These are phyloP conservation scores for Psilocybe cubensis DNA, from an alignment of 768 basidiomycete species.

Conservation along the genomic window DNA sequence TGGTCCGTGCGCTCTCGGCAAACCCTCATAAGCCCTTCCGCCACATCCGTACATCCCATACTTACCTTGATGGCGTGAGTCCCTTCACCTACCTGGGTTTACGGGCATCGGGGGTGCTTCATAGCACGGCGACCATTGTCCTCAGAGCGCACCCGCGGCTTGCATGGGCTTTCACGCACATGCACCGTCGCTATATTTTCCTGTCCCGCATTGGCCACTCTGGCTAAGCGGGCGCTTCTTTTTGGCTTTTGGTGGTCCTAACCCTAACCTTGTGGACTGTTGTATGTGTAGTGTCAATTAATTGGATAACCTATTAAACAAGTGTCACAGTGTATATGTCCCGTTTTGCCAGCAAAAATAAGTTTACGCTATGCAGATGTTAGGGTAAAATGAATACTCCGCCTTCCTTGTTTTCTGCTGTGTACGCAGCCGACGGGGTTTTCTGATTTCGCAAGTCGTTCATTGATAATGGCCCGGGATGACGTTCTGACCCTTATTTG, in stretches of 20 bases:
- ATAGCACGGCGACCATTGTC: constrained; percentile 29
- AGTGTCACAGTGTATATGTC: no score
- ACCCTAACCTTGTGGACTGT: constrained; percentile 20
- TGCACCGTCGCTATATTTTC: constrained; percentile 80
- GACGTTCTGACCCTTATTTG: no score
- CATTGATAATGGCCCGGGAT: no score
- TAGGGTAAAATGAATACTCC: no score
- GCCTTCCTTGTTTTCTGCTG: no score
- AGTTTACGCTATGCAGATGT: no score
- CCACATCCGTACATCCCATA: constrained; percentile 8
- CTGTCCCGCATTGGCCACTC: constrained; percentile 68
- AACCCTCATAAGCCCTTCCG: neutral
- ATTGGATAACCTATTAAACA: no score
- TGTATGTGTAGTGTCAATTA: no score
- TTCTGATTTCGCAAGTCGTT: no score
- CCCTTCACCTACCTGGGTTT: constrained; percentile 23
- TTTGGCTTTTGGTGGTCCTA: constrained; percentile 13
- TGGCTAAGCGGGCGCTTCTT: constrained; percentile 51
- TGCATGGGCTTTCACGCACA: constrained; percentile 70
- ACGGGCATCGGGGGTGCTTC: constrained; percentile 20
- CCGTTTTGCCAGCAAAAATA: no score
- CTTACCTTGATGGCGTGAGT: constrained; percentile 26
- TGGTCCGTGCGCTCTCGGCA: neutral
- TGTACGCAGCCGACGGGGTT: no score
- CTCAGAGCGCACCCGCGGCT: constrained; percentile 36